Base-by-base conservation (phyloP, 768 basidiomycete genomes). In the Leccinum disarticulatum region DNA sequence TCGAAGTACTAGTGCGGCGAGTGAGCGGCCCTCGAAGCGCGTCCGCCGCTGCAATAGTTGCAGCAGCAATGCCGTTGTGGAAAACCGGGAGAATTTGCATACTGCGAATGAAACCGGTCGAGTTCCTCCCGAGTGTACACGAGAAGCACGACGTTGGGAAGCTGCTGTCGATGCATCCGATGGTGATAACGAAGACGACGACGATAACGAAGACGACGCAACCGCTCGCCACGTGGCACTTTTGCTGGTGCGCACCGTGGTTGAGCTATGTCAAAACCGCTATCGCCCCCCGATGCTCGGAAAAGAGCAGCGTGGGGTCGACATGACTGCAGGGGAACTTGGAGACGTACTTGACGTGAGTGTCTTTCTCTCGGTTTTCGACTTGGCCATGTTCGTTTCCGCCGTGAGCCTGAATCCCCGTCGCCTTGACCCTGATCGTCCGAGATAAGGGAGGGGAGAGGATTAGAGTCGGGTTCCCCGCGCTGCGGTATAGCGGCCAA, bases 331-430 rank as follows among this genome's bases (percentile, higher is more conserved):
- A 52, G 66, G 61, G 52, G 62, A 74, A 59, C 70, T 73, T 17
- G 72, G 73, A 27, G 66, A 73, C 14, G 9, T 75, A 9, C 61
- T 73, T 65, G 72, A 73, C 63, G 72, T 73, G 67, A 67, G 72
- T 73, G 52, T 49, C 22, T 51, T 25, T 31, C 30, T 25, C 31
- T 31, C 28, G 14, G 30, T 31, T 30, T 19, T 50, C 31, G 35
- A 49, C 49, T 28, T 30, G 28, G 7, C 41, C 15, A 13, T 48
- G 15, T 28, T 46, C 11, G 52, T 59, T 7, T 11, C 17, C n/a
- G 31, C 38, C n/a, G 53, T 14, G 52, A 36, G 35, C 22, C 35
- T 31, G 52, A 22, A 47, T 58, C 56, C 60, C 60, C 61, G 66
- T 31, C 53, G 36, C 17, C 13, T 31, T 56, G 62, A 59, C 62